Evolutionary conservation across 192 early-diverging fungal genomes (phyloP), one percentile per base, ranked within the genome.

Genomic region (Tieghemiomyces parasiticus): DNA sequence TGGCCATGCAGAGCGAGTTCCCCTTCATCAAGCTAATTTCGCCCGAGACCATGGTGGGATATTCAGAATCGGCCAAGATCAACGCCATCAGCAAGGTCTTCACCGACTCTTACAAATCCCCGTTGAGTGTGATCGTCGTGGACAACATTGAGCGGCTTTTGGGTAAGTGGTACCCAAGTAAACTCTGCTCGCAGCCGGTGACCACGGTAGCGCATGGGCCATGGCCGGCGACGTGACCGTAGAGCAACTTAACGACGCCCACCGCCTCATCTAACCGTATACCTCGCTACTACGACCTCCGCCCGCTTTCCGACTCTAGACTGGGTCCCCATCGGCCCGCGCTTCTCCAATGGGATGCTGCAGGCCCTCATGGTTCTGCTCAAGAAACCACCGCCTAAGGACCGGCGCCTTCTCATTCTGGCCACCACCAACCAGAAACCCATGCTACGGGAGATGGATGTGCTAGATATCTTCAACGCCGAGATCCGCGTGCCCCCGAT

Each of bases 1-100:
- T 97, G 50, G 95, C 92, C 6, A 87, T 89, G 74, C 67, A 78
- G 28, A 88, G 84, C 46, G 80, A 90, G 30, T 99, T 92, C 65
- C 95, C 95, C 8, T 97, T 99, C 69, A 89, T 97, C 70, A 96
- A 95, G 72, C 72, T 99, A 35, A 89, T 99, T 45, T 94, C 93
- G 0, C 93, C 95, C 13, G 95, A 97, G 62, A 77, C 75, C 24
- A 94, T 99, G 92, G 82, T 97, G 65, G 95, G 95, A 24, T 88
- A 83, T 65, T 76, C 73, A 0, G 93, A 99, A 65, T 62, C 74
- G 30, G 83, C 90, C 35, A 91, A 91, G 61, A 85, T 93, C 61
- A 78, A 76, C 47, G 73, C 81, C 6, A 95, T 99, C 67, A 90
- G 82, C 76, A 91, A 92, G 74, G 65, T 92, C n/a, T 99, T 99